These are phyloP conservation scores for Acanthamoeba lugdunensis DNA, from an alignment of 208 protist genomes.

Conservation along the genomic window DNA sequence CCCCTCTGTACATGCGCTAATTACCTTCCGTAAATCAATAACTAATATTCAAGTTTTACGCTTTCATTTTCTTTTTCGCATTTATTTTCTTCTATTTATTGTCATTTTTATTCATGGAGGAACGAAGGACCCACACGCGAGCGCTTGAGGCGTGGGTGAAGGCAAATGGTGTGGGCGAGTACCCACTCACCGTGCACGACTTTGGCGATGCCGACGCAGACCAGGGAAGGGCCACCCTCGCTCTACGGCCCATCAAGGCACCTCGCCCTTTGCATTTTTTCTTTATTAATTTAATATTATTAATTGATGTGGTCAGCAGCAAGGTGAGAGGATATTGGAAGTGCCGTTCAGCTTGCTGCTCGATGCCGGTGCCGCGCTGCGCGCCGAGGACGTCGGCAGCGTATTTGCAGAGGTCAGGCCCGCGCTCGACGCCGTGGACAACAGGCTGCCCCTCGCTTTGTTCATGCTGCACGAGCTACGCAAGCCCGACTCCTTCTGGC, in stretches of 20 bases:
- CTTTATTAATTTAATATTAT: background rate
- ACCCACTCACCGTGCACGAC: constrained; percentile 15
- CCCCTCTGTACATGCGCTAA: no score
- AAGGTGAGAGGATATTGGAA: background rate
- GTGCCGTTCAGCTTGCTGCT: constrained; percentile 18
- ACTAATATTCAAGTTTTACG: background rate
- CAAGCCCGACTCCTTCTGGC: constrained; percentile 42
- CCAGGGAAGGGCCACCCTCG: constrained; percentile 25
- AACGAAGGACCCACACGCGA: background rate
- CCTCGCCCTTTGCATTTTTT: background rate
- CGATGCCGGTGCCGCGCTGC: background rate
- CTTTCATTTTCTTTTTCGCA: no score
- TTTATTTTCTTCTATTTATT: background rate
- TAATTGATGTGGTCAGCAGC: background rate
- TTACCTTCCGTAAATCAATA: no score
- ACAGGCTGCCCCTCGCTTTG: constrained; percentile 17
- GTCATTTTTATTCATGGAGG: no score
- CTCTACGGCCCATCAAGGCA: background rate
- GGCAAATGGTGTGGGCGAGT: background rate
- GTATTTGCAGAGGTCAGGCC: background rate
- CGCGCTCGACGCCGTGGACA: constrained; percentile 15
- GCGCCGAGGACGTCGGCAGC: background rate
- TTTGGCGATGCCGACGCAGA: background rate
- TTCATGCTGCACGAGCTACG: constrained; percentile 31
- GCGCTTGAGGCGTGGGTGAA: background rate